Conservation (phyloP, 2,329 filamentous ascomycete species). For the Madurella mycetomatis region DNA sequence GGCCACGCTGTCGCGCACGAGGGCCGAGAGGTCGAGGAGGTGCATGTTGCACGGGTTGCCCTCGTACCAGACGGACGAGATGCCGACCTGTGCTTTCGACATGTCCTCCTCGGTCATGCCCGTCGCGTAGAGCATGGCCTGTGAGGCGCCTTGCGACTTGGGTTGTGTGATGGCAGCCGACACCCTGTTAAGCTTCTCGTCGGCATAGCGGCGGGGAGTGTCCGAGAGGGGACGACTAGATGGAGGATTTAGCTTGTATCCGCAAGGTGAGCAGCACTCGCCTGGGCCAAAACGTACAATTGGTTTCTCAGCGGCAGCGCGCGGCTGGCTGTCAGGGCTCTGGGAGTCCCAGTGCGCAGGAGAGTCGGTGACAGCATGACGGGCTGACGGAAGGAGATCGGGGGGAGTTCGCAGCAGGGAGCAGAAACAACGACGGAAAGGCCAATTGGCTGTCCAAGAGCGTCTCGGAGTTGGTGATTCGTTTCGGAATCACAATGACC, state of each 20-base stretch:
- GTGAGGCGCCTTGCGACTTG: slow-evolving; percentile 95
- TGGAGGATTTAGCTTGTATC: slow-evolving; percentile 5
- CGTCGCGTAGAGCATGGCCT: slow-evolving; percentile 98
- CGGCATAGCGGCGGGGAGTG: slow-evolving; percentile 43
- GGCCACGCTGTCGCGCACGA: slow-evolving; percentile 59
- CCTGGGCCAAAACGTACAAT: slow-evolving; percentile 17
- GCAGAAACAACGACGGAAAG: background rate
- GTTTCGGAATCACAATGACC: background rate
- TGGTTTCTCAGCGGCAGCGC: slow-evolving; percentile 23
- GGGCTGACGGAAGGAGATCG: slow-evolving; percentile 6
- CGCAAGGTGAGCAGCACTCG: too few species aligned
- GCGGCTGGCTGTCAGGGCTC: slow-evolving; percentile 27
- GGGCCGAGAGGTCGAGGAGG: slow-evolving; percentile 78
- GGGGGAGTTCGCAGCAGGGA: background rate
- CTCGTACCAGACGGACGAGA: slow-evolving; percentile 96
- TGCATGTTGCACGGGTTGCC: slow-evolving; percentile 99
- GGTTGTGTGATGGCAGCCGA: slow-evolving; percentile 87
- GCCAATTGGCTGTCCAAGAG: slow-evolving; percentile 15
- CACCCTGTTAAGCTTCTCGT: slow-evolving; percentile 71
- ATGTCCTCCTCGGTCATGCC: slow-evolving; percentile 82
- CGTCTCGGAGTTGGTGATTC: background rate
- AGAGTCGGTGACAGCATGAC: slow-evolving; percentile 27
- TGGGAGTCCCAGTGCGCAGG: slow-evolving; percentile 24
- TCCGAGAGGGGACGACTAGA: slow-evolving; percentile 48
- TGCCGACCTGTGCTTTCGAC: slow-evolving; percentile 95